phyloP scores from a whole-genome alignment of 108 stramenopile genomes.

The Skeletonema potamos region DNA sequence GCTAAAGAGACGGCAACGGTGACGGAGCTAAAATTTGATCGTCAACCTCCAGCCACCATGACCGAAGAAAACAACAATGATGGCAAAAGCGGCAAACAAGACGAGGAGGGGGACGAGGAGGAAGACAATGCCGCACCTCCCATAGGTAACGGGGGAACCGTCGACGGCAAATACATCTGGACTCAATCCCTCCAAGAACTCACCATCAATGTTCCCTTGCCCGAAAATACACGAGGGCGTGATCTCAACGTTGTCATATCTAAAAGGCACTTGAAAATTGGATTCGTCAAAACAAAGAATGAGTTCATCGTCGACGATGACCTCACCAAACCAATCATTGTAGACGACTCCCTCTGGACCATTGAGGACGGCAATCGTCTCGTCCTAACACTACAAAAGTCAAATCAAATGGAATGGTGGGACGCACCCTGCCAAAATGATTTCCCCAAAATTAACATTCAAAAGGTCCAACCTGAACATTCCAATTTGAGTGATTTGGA shows the following conservation, averaged over 20 bases:
- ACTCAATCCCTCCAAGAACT: slow-evolving; percentile 97
- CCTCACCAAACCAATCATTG: slow-evolving; percentile 87
- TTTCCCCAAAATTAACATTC: slow-evolving; percentile 89
- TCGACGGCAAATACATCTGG: slow-evolving; percentile 93
- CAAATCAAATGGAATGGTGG: slow-evolving; percentile 99
- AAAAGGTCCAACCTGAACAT: slow-evolving; percentile 97
- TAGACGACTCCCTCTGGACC: slow-evolving; percentile 99
- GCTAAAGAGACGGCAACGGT: slow-evolving; percentile 4
- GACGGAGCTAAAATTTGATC: background rate
- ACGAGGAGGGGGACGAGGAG: slow-evolving; percentile 54
- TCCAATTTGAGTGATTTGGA: slow-evolving; percentile 94
- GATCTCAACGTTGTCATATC: slow-evolving; percentile 86
- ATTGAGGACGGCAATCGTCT: slow-evolving; percentile 92
- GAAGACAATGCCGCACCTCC: slow-evolving; percentile 76
- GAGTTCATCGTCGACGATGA: slow-evolving; percentile 78
- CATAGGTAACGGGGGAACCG: slow-evolving; percentile 94
- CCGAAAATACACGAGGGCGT: slow-evolving; percentile 81
- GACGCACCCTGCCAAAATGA: slow-evolving; percentile 87
- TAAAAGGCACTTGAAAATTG: slow-evolving; percentile 83
- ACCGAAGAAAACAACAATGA: slow-evolving; percentile 4
- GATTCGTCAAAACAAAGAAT: slow-evolving; percentile 52
- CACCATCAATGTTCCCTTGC: slow-evolving; percentile 83
- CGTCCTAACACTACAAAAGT: slow-evolving; percentile 84
- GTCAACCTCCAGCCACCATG: background rate
- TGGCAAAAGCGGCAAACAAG: slow-evolving; percentile 16